phyloP scores from a whole-genome alignment of 2,329 filamentous ascomycete species.

The Rasamsonia emersonii region DNA sequence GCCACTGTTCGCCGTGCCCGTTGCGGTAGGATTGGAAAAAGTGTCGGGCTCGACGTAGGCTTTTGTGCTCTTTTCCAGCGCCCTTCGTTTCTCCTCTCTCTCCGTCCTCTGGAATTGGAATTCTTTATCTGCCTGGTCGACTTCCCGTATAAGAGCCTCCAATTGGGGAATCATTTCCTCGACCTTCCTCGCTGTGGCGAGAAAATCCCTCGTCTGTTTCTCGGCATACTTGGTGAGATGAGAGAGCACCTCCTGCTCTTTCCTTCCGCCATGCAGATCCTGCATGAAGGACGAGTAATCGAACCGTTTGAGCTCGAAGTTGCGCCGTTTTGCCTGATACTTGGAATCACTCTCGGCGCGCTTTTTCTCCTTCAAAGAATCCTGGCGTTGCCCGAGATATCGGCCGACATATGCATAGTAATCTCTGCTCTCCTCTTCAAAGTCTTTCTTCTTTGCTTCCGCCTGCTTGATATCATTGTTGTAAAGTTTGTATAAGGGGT shows the following conservation, averaged over 20 bases:
- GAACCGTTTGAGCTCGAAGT: conserved; percentile 94
- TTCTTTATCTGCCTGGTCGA: conserved; percentile 90
- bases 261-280: conserved; percentile 95
- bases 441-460: conserved; percentile 92
- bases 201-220: conserved; percentile 73
- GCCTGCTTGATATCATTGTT: conserved; percentile 96
- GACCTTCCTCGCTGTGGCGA: conserved; percentile 76
- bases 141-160: conserved; percentile 78
- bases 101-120: conserved; percentile 94
- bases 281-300: conserved; percentile 99
- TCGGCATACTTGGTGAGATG: conserved; percentile 92
- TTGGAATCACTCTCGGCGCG: conserved; percentile 90
- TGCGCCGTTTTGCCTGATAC: conserved; percentile 86
- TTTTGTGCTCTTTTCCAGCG: conserved; percentile 79
- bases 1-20: conserved; percentile 38
- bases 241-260: conserved; percentile 93
- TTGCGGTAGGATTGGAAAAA: conserved; percentile 32
- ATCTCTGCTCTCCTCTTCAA: conserved; percentile 97
- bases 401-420: conserved; percentile 93
- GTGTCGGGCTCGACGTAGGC: conserved; percentile 63
- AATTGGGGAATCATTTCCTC: conserved; percentile 80
- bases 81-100: conserved; percentile 83
- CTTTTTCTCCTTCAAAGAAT: conserved; percentile 96
- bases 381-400: conserved; percentile 92
- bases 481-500: conserved; percentile 85